Base-by-base conservation (phyloP, 257 asterid species). In the Thymus quinquecostatus region DNA sequence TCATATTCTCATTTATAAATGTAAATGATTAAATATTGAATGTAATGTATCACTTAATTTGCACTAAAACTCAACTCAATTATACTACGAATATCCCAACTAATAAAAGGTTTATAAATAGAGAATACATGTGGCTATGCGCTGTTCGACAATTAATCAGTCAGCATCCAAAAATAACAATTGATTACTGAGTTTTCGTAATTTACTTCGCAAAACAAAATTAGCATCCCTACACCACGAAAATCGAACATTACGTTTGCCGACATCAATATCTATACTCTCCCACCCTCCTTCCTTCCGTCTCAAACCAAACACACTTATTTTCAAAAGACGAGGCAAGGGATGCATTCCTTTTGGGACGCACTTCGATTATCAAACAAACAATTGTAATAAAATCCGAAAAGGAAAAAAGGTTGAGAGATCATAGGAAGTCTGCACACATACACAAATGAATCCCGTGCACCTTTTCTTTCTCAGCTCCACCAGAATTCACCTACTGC, bases 361-460 rank as follows among this genome's bases (percentile, higher is more conserved):
- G 27, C 55, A 43, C 6, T 28, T 43, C 64, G 41, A 21, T 21
- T 14, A 68, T 38, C 40, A 41, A 66, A 60, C 69, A 48, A 60
- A 41, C 57, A 50, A 14, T 14, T 38, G 29, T 29, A 12, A 53
- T 53, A 61, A 27, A 29, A 9, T 53, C 40, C 2, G 21, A 6
- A 47, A 49, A 49, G 13, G 36, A 10, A 9, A 9, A 60, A 49
- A 49, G 33, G 44, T 10, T 45, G 60, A 55, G 60, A 55, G 75
- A 40, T 79, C 83, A 75, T 79, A 71, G 45, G 80, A 66, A 57
- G 59, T 64, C 75, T 64, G 53, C 68, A 57, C 71, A 53, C 59
- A 11, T n/a, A 10, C 12, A 28, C 78, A 62, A 48, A 66, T 75
- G 83, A 71, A 61, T 32, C 84, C 75, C 81, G 84, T 75, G 84